Conservation (phyloP, 116 monocot species). For the Thalassia testudinum region DNA sequence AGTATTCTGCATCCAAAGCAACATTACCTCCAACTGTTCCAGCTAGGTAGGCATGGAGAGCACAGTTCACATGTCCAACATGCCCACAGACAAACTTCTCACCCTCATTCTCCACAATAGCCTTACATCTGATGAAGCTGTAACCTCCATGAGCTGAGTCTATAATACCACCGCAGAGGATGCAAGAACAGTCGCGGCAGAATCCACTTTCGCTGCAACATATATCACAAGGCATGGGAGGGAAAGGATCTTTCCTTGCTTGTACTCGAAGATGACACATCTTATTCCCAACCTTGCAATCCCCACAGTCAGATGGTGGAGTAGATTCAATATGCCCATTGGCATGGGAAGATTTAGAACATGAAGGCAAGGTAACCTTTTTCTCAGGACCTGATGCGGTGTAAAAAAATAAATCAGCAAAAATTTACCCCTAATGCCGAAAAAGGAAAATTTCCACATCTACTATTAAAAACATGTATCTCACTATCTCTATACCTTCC, state of each 20-base stretch:
- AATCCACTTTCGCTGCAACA: constrained; percentile 59
- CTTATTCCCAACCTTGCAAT: constrained; percentile 64
- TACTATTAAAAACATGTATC: no score
- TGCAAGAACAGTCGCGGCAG: constrained; percentile 76
- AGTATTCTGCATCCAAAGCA: constrained; percentile 67
- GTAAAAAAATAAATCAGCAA: no score
- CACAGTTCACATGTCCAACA: constrained; percentile 65
- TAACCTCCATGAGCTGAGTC: constrained; percentile 41
- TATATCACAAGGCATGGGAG: constrained; percentile 45
- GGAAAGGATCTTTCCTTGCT: constrained; percentile 7
- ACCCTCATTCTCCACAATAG: constrained; percentile 10
- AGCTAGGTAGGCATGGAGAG: constrained; percentile 56
- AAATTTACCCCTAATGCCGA: no score
- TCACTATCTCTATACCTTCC: no score
- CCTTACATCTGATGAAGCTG: constrained; percentile 58
- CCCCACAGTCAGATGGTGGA: constrained; percentile 6
- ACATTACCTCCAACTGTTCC: constrained; percentile 69
- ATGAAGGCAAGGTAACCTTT: neutral
- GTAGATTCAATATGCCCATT: constrained; percentile 8
- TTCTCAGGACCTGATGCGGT: no score
- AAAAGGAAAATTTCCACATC: no score
- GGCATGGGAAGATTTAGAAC: neutral
- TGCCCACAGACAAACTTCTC: constrained; percentile 55
- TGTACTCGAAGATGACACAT: constrained; percentile 19
- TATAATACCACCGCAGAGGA: constrained; percentile 43